Conservation (phyloP, 1,284 basidiomycete genomes). For the Rhodotorula sp. region DNA sequence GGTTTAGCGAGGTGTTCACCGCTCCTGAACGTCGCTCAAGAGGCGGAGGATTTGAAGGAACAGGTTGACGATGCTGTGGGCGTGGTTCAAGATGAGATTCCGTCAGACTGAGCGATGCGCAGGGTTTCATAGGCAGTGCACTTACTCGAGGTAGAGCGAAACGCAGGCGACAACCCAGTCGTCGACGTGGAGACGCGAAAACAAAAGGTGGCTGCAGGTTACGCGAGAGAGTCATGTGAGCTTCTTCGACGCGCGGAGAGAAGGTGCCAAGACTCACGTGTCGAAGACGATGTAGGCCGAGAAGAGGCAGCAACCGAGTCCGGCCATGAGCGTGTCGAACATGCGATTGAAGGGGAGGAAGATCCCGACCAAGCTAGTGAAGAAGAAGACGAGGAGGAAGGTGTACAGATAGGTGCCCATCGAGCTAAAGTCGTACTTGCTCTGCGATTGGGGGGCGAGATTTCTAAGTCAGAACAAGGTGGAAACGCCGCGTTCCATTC, state of each 20-base stretch:
- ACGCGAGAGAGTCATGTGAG: neutral
- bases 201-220: conserved; percentile 61
- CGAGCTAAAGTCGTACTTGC: conserved; percentile 78
- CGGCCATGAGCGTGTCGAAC: conserved; percentile 73
- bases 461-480: neutral
- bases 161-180: conserved; percentile 83
- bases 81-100: neutral
- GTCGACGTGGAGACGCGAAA: conserved; percentile 58
- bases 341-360: conserved; percentile 76
- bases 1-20: neutral
- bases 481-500: neutral
- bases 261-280: conserved; percentile 52
- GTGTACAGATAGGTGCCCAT: conserved; percentile 81
- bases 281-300: conserved; percentile 67
- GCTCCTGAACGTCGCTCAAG: conserved; percentile 49
- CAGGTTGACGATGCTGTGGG: conserved; percentile 57
- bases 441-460: conserved; percentile 12
- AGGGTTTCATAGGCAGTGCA: neutral
- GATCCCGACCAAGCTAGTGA: conserved; percentile 71
- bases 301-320: conserved; percentile 75
- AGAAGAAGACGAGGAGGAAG: conserved; percentile 62
- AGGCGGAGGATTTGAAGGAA: conserved; percentile 76
- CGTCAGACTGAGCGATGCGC: neutral
- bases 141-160: conserved; percentile 79
- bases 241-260: neutral